Conservation (phyloP, 2,329 filamentous ascomycete genomes). For the Podosphaera leucotricha region DNA sequence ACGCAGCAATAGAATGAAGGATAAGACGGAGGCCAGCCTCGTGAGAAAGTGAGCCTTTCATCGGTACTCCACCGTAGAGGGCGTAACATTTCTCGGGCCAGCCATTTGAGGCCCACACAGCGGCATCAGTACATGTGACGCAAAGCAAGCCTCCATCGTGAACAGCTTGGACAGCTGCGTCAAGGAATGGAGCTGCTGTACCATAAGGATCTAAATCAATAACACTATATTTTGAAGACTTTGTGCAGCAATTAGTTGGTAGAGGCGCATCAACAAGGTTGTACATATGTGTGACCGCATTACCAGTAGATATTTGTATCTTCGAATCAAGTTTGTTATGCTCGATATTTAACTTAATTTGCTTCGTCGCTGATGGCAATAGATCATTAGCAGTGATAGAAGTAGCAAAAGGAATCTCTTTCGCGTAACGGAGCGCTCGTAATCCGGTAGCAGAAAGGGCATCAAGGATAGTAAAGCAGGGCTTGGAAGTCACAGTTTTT, state of each 20-base stretch:
- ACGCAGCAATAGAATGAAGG: conserved; percentile 54
- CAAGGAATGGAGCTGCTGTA: conserved; percentile 76
- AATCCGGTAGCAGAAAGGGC: conserved; percentile 85
- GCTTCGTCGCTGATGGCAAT: conserved; percentile 48
- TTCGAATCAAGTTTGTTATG: conserved; percentile 56
- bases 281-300: conserved; percentile 89
- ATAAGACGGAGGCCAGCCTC: conserved; percentile 77
- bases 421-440: conserved; percentile 71
- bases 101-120: conserved; percentile 79
- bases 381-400: conserved; percentile 78
- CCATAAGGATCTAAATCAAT: conserved; percentile 95
- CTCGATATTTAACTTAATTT: conserved; percentile 63
- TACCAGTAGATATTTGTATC: conserved; percentile 51
- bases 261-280: conserved; percentile 27
- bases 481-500: neutral
- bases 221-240: conserved; percentile 50
- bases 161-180: conserved; percentile 69
- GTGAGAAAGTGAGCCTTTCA: conserved; percentile 69
- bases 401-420: conserved; percentile 69
- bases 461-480: conserved; percentile 61
- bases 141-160: conserved; percentile 68
- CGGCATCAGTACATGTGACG: conserved; percentile 90
- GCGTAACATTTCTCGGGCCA: conserved; percentile 88
- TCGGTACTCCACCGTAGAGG: conserved; percentile 72
- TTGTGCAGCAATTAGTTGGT: conserved; percentile 14